Percentiles rank a stretch among this genome's conserved stretches.
Evolutionary conservation across 306 rosid species (phyloP).

Genomic region (Abrus pulchellus): DNA sequence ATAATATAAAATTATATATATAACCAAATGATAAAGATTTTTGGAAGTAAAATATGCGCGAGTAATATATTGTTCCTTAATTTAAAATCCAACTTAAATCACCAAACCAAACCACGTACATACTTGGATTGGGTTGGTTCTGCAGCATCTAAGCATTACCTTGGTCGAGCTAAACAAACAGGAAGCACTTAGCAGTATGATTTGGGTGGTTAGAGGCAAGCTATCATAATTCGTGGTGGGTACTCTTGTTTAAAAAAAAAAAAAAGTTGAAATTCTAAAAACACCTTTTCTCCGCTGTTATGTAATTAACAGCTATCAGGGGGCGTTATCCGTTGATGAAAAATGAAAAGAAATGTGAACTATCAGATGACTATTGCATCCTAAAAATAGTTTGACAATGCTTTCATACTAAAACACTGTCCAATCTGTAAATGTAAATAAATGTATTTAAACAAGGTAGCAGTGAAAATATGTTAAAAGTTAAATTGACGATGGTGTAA

Average conservation of each 20-base stretch:
- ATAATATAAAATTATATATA: not conserved
- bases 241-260: not conserved
- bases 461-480: not conserved
- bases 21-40: not conserved
- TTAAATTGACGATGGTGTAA: not conserved
- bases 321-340: not conserved
- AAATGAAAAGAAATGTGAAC: not conserved
- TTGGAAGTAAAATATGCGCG: not conserved
- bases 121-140: not conserved
- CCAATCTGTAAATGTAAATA: not conserved
- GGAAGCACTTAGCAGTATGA: constrained; percentile 3
- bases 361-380: not conserved
- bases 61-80: not conserved
- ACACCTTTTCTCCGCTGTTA: not conserved
- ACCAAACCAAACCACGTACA: not conserved
- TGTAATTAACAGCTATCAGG: not conserved
- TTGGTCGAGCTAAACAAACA: constrained; percentile 20
- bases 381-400: not conserved
- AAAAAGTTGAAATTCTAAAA: constrained; percentile 6
- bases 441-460: not conserved
- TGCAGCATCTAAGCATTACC: not conserved
- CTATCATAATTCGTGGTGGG: constrained; percentile 38
- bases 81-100: not conserved
- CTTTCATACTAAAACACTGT: not conserved
- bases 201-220: constrained; percentile 34